Evolutionary conservation across 2,329 filamentous ascomycete species (phyloP), one percentile per base, ranked within the genome.

Genomic region (Fusarium nematophilum): DNA sequence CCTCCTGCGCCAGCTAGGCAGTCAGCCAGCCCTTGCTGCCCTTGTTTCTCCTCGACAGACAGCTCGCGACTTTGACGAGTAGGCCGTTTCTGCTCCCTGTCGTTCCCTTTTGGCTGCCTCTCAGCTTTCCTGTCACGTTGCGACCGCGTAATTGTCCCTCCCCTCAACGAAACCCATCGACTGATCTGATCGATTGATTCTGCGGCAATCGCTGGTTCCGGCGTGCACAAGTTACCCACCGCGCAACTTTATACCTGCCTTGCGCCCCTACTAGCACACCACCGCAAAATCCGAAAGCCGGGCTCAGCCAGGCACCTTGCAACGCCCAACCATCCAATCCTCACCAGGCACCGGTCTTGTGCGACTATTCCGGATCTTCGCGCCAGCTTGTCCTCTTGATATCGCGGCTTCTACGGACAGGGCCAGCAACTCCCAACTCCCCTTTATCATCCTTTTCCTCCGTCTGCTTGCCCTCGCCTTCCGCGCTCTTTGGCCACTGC

Each of bases 181-280:
- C n/a, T n/a, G n/a, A n/a, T n/a, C n/a, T 8, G 7, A 29, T 50
- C 48, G 27, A 44, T 38, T 44, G 38, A 44, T 37, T 21, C 46
- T 31, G 38, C 47, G 47, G 40, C 25, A 46, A 27, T 11, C 33
- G 34, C 49, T 52, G 36, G 31, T 31, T 43, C 38, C 48, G 21
- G n/a, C n/a, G 37, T 29, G 38, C 30, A 45, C 25, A 27, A 52
- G 27, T 13, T 26, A 26, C 14, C 38, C 23, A 29, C 31, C 11
- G 31, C 31, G 33, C 23, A 38, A 30, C 15, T 47, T 38, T 47
- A 30, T 38, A 53, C 34, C 31, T n/a, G n/a, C n/a, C n/a, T n/a
- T n/a, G n/a, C 45, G 37, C 47, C 47, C 38, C n/a, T n/a, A n/a
- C 29, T 25, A 43, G 37, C 47, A 50, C 47, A 50, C 37, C 37